phyloP scores from a whole-genome alignment of 2,329 filamentous ascomycete genomes.

The Trichoderma aggressivum region DNA sequence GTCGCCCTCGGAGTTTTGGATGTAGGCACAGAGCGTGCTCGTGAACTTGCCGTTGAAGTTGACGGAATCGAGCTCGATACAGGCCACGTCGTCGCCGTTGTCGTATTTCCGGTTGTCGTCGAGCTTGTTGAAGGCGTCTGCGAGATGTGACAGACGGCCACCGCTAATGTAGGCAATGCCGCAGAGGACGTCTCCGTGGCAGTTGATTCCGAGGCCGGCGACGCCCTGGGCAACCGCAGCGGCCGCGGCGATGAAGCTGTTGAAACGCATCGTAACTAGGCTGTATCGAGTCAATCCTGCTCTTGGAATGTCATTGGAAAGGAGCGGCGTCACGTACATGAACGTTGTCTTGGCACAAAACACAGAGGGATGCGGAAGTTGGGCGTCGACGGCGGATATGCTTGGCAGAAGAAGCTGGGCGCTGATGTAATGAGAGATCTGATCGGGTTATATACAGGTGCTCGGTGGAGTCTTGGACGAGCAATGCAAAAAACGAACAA shows the following conservation, averaged over 20 bases:
- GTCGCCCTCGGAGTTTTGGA: neutral
- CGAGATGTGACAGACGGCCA: neutral
- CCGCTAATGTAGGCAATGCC: conserved; percentile 4
- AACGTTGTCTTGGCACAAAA: neutral
- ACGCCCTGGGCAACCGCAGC: neutral
- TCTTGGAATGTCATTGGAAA: neutral
- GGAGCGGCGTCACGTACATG: neutral
- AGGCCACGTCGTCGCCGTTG: neutral
- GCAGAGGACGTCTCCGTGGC: neutral
- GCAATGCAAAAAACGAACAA: neutral
- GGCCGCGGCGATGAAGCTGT: neutral
- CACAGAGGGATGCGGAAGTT: neutral
- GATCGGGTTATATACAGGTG: neutral
- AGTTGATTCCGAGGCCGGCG: conserved; percentile 11
- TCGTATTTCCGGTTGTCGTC: neutral
- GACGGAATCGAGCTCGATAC: neutral
- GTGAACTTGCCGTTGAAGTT: neutral
- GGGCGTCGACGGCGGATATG: neutral
- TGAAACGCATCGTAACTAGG: neutral
- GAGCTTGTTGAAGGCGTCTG: conserved; percentile 1
- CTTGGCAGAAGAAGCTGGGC: neutral
- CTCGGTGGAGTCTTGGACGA: neutral
- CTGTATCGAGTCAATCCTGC: neutral
- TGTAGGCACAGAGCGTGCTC: conserved; percentile 7
- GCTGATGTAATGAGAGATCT: conserved; percentile 2